Percentiles rank a stretch among this genome's conserved stretches.
These are phyloP conservation scores for Cyclostephanos invisitatus DNA, from an alignment of 108 stramenopile genomes.

Conservation along the genomic window DNA sequence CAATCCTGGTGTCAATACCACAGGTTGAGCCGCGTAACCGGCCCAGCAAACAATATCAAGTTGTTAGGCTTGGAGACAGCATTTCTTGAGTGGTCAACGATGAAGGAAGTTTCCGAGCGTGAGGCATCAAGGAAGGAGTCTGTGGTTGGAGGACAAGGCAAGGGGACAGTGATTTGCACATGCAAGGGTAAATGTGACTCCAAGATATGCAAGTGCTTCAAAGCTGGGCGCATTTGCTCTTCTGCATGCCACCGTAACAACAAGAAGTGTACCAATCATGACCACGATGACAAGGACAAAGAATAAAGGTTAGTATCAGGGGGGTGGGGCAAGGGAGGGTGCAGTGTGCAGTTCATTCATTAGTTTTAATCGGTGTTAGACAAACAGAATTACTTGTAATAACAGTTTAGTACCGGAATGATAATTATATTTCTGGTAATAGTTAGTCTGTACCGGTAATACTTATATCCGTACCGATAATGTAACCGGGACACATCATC, in stretches of 20 bases:
- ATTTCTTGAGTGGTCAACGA: neutral
- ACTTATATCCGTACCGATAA: too few relatives aligned
- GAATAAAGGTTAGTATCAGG: too few relatives aligned
- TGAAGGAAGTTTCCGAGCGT: neutral
- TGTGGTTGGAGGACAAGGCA: neutral
- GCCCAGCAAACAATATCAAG: neutral
- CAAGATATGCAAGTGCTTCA: slow-evolving; percentile 1
- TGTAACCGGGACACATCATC: too few relatives aligned
- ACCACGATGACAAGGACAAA: neutral
- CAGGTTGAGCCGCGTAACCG: too few relatives aligned
- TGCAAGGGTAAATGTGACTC: neutral
- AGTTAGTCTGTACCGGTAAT: too few relatives aligned
- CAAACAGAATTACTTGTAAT: too few relatives aligned
- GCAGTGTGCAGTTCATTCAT: too few relatives aligned
- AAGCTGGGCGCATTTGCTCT: neutral
- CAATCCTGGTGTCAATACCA: neutral
- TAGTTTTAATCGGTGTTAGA: too few relatives aligned
- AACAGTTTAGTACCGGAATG: too few relatives aligned
- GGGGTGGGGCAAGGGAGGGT: too few relatives aligned
- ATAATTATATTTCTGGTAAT: too few relatives aligned
- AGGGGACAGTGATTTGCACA: neutral
- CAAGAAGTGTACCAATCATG: neutral
- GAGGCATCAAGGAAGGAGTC: neutral
- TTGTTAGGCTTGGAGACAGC: neutral
- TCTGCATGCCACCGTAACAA: slow-evolving; percentile 1